Percentiles rank a stretch among this genome's conserved stretches.
Evolutionary conservation across 2,329 filamentous ascomycete species (phyloP).

Genomic region (Thelonectria rubi): DNA sequence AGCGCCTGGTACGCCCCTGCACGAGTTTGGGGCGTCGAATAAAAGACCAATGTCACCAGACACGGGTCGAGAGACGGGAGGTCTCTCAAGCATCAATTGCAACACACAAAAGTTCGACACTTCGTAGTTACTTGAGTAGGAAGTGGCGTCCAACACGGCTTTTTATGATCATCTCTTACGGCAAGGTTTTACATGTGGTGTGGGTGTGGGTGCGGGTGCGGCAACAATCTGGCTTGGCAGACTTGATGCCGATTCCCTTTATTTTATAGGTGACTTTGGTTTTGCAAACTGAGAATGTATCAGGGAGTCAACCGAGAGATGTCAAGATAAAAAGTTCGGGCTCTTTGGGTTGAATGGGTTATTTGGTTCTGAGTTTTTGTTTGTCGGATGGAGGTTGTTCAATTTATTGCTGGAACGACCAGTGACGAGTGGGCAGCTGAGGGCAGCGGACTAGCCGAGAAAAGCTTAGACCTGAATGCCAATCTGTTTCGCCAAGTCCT

Average conservation of each 20-base stretch:
- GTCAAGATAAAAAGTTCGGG: slow-evolving; percentile 1
- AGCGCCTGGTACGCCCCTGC: slow-evolving; percentile 27
- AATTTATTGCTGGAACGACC: no score
- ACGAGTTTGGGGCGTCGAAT: slow-evolving; percentile 33
- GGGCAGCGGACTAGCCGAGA: slow-evolving; percentile 35
- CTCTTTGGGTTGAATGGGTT: slow-evolving; percentile 3
- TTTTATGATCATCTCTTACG: slow-evolving; percentile 37
- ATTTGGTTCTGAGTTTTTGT: neutral
- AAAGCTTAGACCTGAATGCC: slow-evolving; percentile 31
- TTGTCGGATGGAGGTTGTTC: neutral
- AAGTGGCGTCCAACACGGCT: slow-evolving; percentile 42
- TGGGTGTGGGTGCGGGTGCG: neutral
- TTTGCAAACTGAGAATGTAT: neutral
- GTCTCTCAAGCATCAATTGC: slow-evolving; percentile 36
- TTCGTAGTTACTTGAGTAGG: slow-evolving; percentile 43
- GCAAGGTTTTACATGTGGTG: slow-evolving; percentile 10
- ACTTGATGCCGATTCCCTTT: neutral
- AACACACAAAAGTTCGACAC: slow-evolving; percentile 42
- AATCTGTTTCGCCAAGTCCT: slow-evolving; percentile 6
- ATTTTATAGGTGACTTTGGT: neutral
- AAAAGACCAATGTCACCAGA: slow-evolving; percentile 42
- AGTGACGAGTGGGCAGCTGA: neutral
- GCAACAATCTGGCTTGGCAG: neutral
- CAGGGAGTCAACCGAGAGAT: neutral
- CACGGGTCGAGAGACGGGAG: slow-evolving; percentile 34